Conservation (phyloP, 306 rosid species). For the Crataegus laevigata region DNA sequence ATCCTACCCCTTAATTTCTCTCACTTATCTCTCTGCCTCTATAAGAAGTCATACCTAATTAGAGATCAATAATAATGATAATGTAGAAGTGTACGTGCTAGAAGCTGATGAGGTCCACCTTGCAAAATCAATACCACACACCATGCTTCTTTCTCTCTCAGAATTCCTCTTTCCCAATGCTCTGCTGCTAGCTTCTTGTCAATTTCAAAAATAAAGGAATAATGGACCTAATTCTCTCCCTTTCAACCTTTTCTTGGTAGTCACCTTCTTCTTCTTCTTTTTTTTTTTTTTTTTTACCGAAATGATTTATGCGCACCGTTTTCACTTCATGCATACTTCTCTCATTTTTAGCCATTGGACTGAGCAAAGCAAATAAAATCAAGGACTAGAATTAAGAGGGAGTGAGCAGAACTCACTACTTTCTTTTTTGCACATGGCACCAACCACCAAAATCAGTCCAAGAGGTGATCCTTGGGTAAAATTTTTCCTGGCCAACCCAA, state of each 20-base stretch:
- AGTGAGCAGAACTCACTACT: not conserved
- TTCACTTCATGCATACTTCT: not conserved
- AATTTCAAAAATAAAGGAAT: slow-evolving; percentile 23
- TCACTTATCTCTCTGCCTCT: not conserved
- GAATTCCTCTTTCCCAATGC: slow-evolving; percentile 14
- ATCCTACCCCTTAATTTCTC: not conserved
- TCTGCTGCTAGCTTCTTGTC: slow-evolving; percentile 4
- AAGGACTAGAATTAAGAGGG: not conserved
- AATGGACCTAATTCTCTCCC: slow-evolving; percentile 4
- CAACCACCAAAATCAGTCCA: not conserved
- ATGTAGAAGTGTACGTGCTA: slow-evolving; percentile 29
- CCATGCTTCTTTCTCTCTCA: slow-evolving; percentile 27
- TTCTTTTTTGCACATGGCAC: not conserved
- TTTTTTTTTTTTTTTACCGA: too few relatives aligned
- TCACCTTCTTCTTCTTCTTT: not conserved
- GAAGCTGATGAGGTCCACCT: slow-evolving; percentile 18
- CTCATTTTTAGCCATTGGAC: too few relatives aligned
- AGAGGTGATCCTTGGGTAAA: not conserved
- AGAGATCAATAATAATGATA: slow-evolving; percentile 27
- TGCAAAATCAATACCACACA: slow-evolving; percentile 2
- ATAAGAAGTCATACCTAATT: slow-evolving; percentile 44
- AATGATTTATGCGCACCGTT: not conserved
- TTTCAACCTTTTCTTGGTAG: not conserved
- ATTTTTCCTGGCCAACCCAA: not conserved
- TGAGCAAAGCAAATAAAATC: not conserved